Evolutionary conservation across 2,329 filamentous ascomycete genomes (phyloP).

Genomic region (Capronia americana): DNA sequence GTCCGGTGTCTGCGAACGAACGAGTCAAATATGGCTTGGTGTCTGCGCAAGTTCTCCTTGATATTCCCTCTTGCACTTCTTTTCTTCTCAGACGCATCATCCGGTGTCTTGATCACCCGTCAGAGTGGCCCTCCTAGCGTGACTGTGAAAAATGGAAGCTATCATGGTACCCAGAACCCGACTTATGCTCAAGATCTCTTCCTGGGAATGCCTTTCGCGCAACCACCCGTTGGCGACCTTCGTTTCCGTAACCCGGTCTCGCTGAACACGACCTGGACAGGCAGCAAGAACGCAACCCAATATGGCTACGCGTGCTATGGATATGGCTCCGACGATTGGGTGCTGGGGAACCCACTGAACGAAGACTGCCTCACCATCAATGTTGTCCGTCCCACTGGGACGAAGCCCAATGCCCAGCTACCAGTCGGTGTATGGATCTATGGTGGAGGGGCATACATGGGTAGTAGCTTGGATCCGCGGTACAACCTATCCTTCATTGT

Average conservation of each 20-base stretch:
- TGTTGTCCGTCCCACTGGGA: conserved; percentile 61
- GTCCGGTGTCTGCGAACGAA: neutral
- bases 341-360: conserved; percentile 49
- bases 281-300: conserved; percentile 45
- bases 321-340: conserved; percentile 50
- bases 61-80: conserved; percentile 1
- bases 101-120: neutral
- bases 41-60: neutral
- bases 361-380: conserved; percentile 53
- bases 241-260: conserved; percentile 61
- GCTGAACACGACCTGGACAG: conserved; percentile 56
- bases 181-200: conserved; percentile 56
- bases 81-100: conserved; percentile 6
- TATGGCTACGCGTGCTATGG: conserved; percentile 52
- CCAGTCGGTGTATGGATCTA: conserved; percentile 69
- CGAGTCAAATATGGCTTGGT: neutral
- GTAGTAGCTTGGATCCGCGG: conserved; percentile 59
- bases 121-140: conserved; percentile 23
- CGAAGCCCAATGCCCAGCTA: conserved; percentile 49
- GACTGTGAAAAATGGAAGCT: conserved; percentile 54
- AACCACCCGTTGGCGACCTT: conserved; percentile 55
- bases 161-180: conserved; percentile 50
- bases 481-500: conserved; percentile 70
- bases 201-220: conserved; percentile 44
- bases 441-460: conserved; percentile 57